Conservation (phyloP, 148 eudicot species). For the Polygonum aviculare region DNA sequence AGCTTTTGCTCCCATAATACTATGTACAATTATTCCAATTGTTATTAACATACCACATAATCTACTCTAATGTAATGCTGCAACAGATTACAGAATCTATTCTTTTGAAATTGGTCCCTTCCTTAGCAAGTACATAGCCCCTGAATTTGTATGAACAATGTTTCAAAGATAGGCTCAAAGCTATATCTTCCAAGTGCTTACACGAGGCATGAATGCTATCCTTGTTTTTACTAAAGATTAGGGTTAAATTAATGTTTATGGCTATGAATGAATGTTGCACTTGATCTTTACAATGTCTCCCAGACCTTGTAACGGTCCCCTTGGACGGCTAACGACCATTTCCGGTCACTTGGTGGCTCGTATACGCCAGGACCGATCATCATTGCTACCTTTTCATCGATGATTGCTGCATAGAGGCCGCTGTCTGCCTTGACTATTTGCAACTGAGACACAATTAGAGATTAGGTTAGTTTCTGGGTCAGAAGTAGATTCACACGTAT, state of each 20-base stretch:
- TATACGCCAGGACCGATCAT: constrained; percentile 90
- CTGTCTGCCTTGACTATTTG: constrained; percentile 69
- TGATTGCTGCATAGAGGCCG: constrained; percentile 80
- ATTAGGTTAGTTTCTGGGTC: not conserved
- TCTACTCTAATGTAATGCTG: no score
- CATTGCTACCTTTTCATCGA: constrained; percentile 78
- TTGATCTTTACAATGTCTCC: constrained; percentile 31
- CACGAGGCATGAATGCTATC: no score
- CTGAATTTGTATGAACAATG: no score
- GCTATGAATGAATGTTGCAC: not conserved
- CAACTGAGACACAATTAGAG: constrained; percentile 27
- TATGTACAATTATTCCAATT: not conserved
- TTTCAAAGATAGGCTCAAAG: no score
- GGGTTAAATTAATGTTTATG: not conserved
- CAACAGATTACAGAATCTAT: not conserved
- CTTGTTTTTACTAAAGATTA: no score
- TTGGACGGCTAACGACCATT: constrained; percentile 65
- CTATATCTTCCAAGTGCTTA: no score
- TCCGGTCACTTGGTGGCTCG: constrained; percentile 50
- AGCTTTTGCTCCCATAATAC: not conserved
- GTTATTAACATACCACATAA: not conserved
- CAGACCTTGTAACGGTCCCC: constrained; percentile 86
- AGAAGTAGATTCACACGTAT: not conserved
- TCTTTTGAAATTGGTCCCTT: no score
- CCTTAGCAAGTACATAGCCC: no score